Evolutionary conservation across 345 rosid genomes (phyloP).

Genomic region (Hibiscus trionum): DNA sequence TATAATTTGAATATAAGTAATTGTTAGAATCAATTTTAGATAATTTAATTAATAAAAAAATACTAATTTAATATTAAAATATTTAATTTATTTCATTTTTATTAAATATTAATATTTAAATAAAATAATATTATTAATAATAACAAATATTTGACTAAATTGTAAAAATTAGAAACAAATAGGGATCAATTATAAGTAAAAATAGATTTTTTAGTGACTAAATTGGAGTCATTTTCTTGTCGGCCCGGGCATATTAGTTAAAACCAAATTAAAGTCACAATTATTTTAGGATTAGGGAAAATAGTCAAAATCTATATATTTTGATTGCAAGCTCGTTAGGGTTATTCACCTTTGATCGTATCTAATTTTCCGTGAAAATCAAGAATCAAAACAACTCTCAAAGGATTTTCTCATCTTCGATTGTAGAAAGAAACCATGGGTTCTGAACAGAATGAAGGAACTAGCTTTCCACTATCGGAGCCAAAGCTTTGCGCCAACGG

Average conservation of each 20-base stretch:
- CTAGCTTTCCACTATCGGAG: conserved; percentile 60
- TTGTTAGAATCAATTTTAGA: too few species aligned
- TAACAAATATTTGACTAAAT: too few species aligned
- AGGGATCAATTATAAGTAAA: too few species aligned
- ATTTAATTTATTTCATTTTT: too few species aligned
- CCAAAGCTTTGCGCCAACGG: conserved; percentile 70
- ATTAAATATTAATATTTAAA: too few species aligned
- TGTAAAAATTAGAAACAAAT: too few species aligned
- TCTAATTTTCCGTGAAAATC: conserved; percentile 6
- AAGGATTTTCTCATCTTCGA: not conserved
- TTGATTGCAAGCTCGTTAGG: not conserved
- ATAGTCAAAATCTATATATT: conserved; percentile 12
- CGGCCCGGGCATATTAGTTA: not conserved
- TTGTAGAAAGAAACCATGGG: conserved; percentile 38
- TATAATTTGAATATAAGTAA: too few species aligned
- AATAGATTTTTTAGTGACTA: too few species aligned
- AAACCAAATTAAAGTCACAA: not conserved
- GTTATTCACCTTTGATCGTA: not conserved
- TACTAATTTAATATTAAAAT: too few species aligned
- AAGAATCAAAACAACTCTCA: not conserved
- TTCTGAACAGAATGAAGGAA: conserved; percentile 69
- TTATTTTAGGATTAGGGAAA: not conserved
- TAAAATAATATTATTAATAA: too few species aligned
- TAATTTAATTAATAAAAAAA: too few species aligned
- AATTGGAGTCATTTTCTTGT: not conserved